phyloP scores from a whole-genome alignment of 768 basidiomycete genomes.

The Mycena haematopus region DNA sequence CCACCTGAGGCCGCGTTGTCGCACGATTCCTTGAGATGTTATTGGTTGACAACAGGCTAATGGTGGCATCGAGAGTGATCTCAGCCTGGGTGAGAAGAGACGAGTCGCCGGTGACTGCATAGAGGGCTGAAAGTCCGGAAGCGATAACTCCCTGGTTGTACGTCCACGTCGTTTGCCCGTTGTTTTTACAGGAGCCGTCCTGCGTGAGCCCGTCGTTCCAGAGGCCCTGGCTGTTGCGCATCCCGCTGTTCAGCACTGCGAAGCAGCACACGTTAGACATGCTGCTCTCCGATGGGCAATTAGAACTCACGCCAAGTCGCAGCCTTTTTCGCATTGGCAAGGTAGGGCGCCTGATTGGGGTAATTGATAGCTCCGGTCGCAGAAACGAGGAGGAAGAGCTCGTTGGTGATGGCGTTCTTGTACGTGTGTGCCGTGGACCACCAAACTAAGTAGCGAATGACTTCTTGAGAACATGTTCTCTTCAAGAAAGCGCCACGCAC shows the following conservation, averaged over 20 bases:
- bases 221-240: slow-evolving; percentile 52
- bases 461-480: background rate
- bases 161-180: slow-evolving; percentile 63
- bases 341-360: slow-evolving; percentile 42
- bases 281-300: background rate
- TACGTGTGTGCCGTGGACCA: slow-evolving; percentile 62
- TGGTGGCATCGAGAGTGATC: slow-evolving; percentile 59
- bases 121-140: slow-evolving; percentile 56
- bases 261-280: slow-evolving; percentile 6
- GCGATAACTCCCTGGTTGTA: slow-evolving; percentile 69
- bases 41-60: slow-evolving; percentile 44
- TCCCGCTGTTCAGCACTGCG: slow-evolving; percentile 49
- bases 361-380: slow-evolving; percentile 53
- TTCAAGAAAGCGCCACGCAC: slow-evolving; percentile 35
- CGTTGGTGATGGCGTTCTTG: slow-evolving; percentile 69
- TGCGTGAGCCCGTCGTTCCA: slow-evolving; percentile 52
- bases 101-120: slow-evolving; percentile 44
- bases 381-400: slow-evolving; percentile 59
- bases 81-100: slow-evolving; percentile 54
- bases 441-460: slow-evolving; percentile 55
- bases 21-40: slow-evolving; percentile 58
- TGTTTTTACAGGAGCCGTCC: slow-evolving; percentile 45
- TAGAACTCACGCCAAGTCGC: slow-evolving; percentile 46
- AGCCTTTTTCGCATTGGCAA: slow-evolving; percentile 54
- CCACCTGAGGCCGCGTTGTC: slow-evolving; percentile 50